Evolutionary conservation across 768 basidiomycete species (phyloP), one percentile per base, ranked within the genome.

Genomic region (Mrakia blollopis): DNA sequence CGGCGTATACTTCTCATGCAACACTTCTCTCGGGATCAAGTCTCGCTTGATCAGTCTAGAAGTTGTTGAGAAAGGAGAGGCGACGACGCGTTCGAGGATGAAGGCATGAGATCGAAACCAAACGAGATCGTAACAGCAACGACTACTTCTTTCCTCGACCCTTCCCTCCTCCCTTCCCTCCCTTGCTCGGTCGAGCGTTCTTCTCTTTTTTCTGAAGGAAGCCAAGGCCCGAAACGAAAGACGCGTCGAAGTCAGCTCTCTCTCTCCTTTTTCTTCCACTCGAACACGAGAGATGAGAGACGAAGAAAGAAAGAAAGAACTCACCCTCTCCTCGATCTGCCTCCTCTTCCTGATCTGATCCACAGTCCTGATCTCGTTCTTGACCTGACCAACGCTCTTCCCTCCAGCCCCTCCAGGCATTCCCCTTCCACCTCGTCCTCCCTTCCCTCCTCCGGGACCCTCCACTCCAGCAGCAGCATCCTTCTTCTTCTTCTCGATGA

Each of bases 321-420:
- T 74, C 47, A 80, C 80, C 76, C 87, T 89, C 80, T 93, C 91
- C 81, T 85, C 81, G 28, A 86, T 71, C 81, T 89, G 89, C 78
- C 94, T 87, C 44, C 87, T 85, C 82, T 91, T 94, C 79, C 92
- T 88, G 78, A 98, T 94, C 82, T 95, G 92, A 69, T 94, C 92
- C 37, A 88, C 89, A 0, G 89, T 90, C 85, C 92, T 94, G 83
- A 97, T 89, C 84, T 95, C 94, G 63, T 85, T 90, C 83, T 90
- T 94, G 79, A 92, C 89, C 75, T 86, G 88, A 13, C 87, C 87
- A 84, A 47, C 87, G 88, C 32, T 87, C 86, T 80, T 87, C 86
- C 72, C 90, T 86, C 78, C 86, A 84, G 54, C n/a, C 30, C 73
- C 73, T 41, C 81, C 80, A 9, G 77, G 72, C 18, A 47, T 37